These are phyloP conservation scores for Colletotrichum filicis DNA, from an alignment of 2,329 filamentous ascomycete species.

Conservation along the genomic window DNA sequence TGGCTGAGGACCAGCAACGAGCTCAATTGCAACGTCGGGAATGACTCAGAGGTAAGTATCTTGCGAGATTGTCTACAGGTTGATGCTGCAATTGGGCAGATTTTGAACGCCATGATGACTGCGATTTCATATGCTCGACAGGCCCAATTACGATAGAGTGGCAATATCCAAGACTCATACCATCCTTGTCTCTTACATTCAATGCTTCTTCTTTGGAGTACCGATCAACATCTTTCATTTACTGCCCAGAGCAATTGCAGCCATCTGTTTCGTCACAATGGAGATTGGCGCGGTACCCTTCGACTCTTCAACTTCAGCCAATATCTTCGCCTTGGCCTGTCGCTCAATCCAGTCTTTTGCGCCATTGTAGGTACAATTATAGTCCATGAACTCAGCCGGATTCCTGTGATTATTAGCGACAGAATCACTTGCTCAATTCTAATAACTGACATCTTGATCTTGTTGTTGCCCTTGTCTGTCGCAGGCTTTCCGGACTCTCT, in stretches of 20 bases:
- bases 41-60: too few species aligned
- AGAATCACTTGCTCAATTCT: slow-evolving; percentile 26
- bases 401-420: slow-evolving; percentile 38
- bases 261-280: slow-evolving; percentile 1
- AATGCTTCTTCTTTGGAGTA: neutral
- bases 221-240: neutral
- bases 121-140: too few species aligned
- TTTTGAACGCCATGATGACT: too few species aligned
- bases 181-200: neutral
- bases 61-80: too few species aligned
- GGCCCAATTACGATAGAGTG: too few species aligned
- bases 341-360: slow-evolving; percentile 44
- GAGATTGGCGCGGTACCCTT: neutral
- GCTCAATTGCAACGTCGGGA: too few species aligned
- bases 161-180: neutral
- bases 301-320: too few species aligned
- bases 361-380: slow-evolving; percentile 50
- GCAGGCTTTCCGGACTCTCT: slow-evolving; percentile 53
- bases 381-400: slow-evolving; percentile 54
- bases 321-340: neutral
- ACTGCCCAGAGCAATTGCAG: neutral
- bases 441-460: slow-evolving; percentile 6
- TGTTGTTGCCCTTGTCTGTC: slow-evolving; percentile 40
- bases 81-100: too few species aligned
- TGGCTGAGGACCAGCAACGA: too few species aligned